phyloP scores from a whole-genome alignment of 768 basidiomycete genomes.

The Hortiboletus flavorubellus region DNA sequence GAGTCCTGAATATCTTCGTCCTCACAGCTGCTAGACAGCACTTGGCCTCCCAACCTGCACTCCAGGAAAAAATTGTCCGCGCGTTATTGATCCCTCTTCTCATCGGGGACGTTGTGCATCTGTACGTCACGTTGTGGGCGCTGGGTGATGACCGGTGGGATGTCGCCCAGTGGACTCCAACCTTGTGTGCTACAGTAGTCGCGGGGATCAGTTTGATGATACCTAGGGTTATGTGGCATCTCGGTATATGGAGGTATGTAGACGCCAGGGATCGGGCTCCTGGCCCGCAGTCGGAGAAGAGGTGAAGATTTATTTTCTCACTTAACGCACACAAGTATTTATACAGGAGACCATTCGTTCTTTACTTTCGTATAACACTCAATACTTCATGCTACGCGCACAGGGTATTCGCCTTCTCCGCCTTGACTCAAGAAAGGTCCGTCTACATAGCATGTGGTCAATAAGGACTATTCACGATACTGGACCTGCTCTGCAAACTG shows the following conservation, averaged over 20 bases:
- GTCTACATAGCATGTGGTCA: slow-evolving; percentile 24
- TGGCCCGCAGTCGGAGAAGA: slow-evolving; percentile 5
- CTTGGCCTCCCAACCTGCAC: slow-evolving; percentile 51
- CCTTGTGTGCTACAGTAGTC: slow-evolving; percentile 65
- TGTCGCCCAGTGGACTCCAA: slow-evolving; percentile 58
- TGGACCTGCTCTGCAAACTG: slow-evolving; percentile 48
- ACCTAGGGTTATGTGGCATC: slow-evolving; percentile 69
- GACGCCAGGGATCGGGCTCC: slow-evolving; percentile 53
- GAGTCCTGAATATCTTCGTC: slow-evolving; percentile 65
- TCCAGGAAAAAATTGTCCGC: slow-evolving; percentile 70
- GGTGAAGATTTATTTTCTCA: slow-evolving; percentile 22
- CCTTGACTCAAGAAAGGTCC: not conserved
- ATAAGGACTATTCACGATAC: slow-evolving; percentile 68
- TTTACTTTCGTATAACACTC: not conserved
- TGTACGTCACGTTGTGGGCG: slow-evolving; percentile 70
- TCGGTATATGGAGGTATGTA: slow-evolving; percentile 72
- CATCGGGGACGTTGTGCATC: slow-evolving; percentile 64
- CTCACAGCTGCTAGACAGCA: slow-evolving; percentile 60
- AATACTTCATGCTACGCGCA: not conserved
- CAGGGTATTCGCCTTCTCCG: slow-evolving; percentile 17
- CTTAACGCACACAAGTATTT: slow-evolving; percentile 16
- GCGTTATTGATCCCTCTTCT: slow-evolving; percentile 66
- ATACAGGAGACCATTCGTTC: not conserved
- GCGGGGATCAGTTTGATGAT: slow-evolving; percentile 64
- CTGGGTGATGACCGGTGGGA: slow-evolving; percentile 69